Evolutionary conservation across 805 yeast species (phyloP).

Genomic region (Yamadazyma akitaensis): DNA sequence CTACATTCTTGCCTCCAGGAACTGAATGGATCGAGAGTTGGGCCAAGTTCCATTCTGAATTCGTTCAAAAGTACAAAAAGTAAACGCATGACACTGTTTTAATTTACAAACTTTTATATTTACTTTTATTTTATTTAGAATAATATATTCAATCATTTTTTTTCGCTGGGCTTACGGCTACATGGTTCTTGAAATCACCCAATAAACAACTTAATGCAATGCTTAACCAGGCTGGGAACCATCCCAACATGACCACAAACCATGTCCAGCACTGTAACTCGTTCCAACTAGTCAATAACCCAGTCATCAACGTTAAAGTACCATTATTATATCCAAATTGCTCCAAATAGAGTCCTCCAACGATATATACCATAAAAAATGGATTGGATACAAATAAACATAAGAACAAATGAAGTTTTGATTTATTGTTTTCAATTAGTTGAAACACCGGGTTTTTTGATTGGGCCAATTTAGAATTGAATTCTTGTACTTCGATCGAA

Average conservation of each 20-base stretch:
- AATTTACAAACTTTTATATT: background rate
- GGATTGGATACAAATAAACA: conserved; percentile 53
- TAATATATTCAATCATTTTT: conserved; percentile 4
- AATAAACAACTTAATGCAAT: conserved; percentile 26
- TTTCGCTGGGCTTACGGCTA: conserved; percentile 1
- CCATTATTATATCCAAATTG: conserved; percentile 24
- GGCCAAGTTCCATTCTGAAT: conserved; percentile 72
- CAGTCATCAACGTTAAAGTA: conserved; percentile 42
- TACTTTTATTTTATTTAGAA: background rate
- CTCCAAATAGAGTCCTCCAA: conserved; percentile 28
- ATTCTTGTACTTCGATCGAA: conserved; percentile 9
- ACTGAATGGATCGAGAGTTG: conserved; percentile 80
- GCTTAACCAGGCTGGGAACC: conserved; percentile 79
- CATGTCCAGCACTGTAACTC: conserved; percentile 83
- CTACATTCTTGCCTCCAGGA: conserved; percentile 96
- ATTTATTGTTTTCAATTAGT: conserved; percentile 8
- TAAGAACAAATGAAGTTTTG: conserved; percentile 26
- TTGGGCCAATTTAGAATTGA: conserved; percentile 1
- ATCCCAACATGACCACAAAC: conserved; percentile 66
- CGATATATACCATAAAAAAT: conserved; percentile 26
- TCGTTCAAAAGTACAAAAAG: conserved; percentile 53
- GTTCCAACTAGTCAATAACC: conserved; percentile 61
- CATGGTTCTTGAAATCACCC: conserved; percentile 23
- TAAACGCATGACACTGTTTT: background rate
- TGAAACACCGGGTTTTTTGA: conserved; percentile 9